Evolutionary conservation across 805 yeast species (phyloP), one percentile per base, ranked within the genome.

Genomic region (Zygotorulaspora danielsina): DNA sequence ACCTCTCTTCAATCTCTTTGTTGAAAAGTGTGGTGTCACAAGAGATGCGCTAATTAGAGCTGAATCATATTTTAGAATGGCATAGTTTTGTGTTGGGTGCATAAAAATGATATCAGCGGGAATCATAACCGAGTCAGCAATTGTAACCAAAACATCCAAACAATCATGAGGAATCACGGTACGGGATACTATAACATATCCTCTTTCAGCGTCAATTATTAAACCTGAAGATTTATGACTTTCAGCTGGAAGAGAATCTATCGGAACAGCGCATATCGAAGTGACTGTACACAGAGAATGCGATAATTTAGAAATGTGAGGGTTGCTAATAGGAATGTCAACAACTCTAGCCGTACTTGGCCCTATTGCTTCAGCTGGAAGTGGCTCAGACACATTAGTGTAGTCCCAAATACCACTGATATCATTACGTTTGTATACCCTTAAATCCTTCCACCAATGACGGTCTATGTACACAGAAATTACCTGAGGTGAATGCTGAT

Each of bases 71-170:
- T 84, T 76, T 18, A 89, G 70, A 41, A 88, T 76, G 1, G 94
- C 88, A 61, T 83, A 88, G 50, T 88, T 88, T 51, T 82, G 85
- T 25, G 85, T 77, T 22, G 97, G 96, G 57, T 88, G 96, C 54
- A 86, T 66, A 51, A 87, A 89, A 16, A 79, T 79, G 18, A 88
- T 93, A 46, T 78, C 71, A 1, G 82, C 96, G 0, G 94, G 86
- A 10, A 88, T 73, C 48, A 81, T 77, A 16, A 85, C 76, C 1
- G 95, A 82, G 47, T 89, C 96, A 3, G 96, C 95, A 55, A 89
- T 76, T 2, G 89, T 79, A 15, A 89, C 72, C 34, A 76, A 70
- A 17, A 88, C 71, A 59, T 89, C 95, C 27, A 66, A 43, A 51
- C 72, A 67, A 50, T 84, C 95, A 64, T 87, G 95, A 6, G 96